Evolutionary conservation across 2,329 filamentous ascomycete species (phyloP).

Genomic region (Colletotrichum tabaci): DNA sequence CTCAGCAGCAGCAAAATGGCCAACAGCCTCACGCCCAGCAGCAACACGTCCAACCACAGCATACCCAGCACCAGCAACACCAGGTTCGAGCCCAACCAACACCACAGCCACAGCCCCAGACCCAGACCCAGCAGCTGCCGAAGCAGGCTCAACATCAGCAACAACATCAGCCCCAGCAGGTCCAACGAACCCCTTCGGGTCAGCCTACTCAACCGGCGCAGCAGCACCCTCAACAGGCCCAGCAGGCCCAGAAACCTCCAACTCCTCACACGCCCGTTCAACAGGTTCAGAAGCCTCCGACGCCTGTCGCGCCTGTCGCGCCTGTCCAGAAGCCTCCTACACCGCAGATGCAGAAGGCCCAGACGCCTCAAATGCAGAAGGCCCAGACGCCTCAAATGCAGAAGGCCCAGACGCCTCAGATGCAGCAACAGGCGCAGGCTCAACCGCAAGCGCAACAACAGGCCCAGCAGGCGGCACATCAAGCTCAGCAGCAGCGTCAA

Average conservation of each 20-base stretch:
- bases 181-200: conserved; percentile 13
- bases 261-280: conserved; percentile 47
- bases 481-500: conserved; percentile 49
- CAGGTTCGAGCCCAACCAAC: conserved; percentile 26
- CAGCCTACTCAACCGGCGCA: conserved; percentile 4
- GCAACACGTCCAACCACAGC: conserved; percentile 27
- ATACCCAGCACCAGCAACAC: conserved; percentile 33
- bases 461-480: conserved; percentile 17
- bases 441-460: conserved; percentile 50
- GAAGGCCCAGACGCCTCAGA: conserved; percentile 8
- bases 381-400: not conserved
- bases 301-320: conserved; percentile 49
- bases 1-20: conserved; percentile 31
- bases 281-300: conserved; percentile 48
- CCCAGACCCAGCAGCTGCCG: conserved; percentile 49
- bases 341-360: conserved; percentile 34
- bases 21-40: conserved; percentile 27
- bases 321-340: conserved; percentile 40
- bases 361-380: conserved; percentile 15
- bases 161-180: conserved; percentile 48
- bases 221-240: conserved; percentile 7
- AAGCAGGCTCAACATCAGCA: conserved; percentile 46
- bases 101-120: conserved; percentile 43
- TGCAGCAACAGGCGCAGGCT: conserved; percentile 29
- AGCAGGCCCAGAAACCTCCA: conserved; percentile 45